Percentiles rank a stretch among this genome's conserved stretches.
Conservation (phyloP, 225 moss, liverwort and hornwort genomes). For the Polytrichum commune region DNA sequence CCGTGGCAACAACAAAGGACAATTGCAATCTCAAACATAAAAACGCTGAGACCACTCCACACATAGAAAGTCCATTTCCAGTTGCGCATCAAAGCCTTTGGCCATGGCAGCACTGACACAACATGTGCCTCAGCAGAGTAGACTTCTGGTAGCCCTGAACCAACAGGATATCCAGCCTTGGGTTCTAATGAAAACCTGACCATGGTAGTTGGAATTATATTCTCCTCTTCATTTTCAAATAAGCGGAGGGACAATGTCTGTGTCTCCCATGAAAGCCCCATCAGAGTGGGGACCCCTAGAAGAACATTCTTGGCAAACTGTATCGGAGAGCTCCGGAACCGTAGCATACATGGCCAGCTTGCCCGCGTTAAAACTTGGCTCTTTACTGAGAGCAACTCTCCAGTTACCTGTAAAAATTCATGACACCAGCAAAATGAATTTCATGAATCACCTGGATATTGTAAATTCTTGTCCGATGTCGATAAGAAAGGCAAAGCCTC, state of each 20-base stretch:
- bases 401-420: conserved; percentile 49
- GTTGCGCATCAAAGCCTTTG: conserved; percentile 53
- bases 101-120: conserved; percentile 69
- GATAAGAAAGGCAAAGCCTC: no score
- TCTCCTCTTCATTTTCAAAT: conserved; percentile 64
- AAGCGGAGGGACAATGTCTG: conserved; percentile 61
- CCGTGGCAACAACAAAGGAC: conserved; percentile 88
- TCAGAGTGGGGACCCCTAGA: conserved; percentile 61
- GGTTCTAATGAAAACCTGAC: conserved; percentile 70
- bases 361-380: conserved; percentile 62
- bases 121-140: conserved; percentile 61
- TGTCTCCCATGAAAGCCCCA: conserved; percentile 67
- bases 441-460: background rate
- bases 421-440: background rate
- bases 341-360: conserved; percentile 85
- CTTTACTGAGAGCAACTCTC: conserved; percentile 77
- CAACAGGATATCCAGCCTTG: conserved; percentile 52
- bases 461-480: no score
- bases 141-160: conserved; percentile 77
- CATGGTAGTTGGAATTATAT: conserved; percentile 62
- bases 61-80: conserved; percentile 89
- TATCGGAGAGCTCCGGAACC: conserved; percentile 60
- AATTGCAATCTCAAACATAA: conserved; percentile 71
- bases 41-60: conserved; percentile 73
- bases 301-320: conserved; percentile 66